Base-by-base conservation (phyloP, 768 basidiomycete genomes). In the Auricularia sp. region DNA sequence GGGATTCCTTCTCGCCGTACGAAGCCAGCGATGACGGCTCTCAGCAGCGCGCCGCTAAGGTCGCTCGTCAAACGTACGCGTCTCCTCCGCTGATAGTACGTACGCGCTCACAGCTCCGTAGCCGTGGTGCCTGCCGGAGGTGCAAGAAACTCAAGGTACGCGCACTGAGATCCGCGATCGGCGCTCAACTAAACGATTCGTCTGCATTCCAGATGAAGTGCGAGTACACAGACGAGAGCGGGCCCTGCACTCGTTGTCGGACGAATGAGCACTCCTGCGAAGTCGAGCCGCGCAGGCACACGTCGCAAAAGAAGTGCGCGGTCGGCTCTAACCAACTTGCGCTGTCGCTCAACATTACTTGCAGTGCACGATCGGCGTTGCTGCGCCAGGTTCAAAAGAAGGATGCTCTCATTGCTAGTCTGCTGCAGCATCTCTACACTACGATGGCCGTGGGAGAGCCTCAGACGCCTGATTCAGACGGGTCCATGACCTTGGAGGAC, bases 191-290 rank as follows among this genome's bases (percentile, higher is more conserved):
- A 5, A 29, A 33, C 24, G 11, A n/a, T 59, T 7, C 29, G 24
- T 59, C 13, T 42, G 39, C 39, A 42, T 42, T 42, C 39, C 39
- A 59, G 56, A 59, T 59, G 56, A 59, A 59, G 56, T 59, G 56
- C 56, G 56, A 59, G 56, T 59, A 59, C 56, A 35, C 56, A 14
- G 56, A 59, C 18, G 56, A 59, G 56, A 59, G 29, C 24, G 56
- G 56, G 24, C 56, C 56, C 13, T 59, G 56, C 56, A 59, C 56
- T 14, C 56, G 56, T 29, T 59, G 56, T 29, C 24, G 34, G 24
- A 35, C 56, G 11, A 59, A 35, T 18, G 56, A 59, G 24, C 24
- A 59, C 24, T 14, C 56, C 24, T 59, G 56, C 56, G 24, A 29
- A 14, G 56, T 59, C 56, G 56, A 59, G 29, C 56, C 56, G 8